phyloP scores from a whole-genome alignment of 768 basidiomycete genomes.

The Calvatia gigantea region DNA sequence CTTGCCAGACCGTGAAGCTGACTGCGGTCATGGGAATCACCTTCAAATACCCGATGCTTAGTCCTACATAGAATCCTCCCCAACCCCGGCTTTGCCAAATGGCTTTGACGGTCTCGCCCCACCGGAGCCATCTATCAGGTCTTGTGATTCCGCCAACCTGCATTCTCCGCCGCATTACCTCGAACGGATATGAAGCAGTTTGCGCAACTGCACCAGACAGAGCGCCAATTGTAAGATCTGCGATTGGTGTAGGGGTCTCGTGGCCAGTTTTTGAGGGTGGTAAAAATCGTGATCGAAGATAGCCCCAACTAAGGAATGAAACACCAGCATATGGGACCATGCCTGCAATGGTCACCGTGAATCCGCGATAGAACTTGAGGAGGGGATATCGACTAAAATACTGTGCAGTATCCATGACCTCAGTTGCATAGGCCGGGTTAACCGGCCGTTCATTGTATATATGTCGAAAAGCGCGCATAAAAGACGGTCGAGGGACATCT shows the following conservation, averaged over 20 bases:
- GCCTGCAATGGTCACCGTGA: slow-evolving; percentile 85
- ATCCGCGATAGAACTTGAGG: slow-evolving; percentile 96
- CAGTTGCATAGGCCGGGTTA: slow-evolving; percentile 17
- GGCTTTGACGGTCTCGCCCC: slow-evolving; percentile 68
- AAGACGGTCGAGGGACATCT: slow-evolving; percentile 39
- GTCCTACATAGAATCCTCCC: slow-evolving; percentile 88
- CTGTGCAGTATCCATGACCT: slow-evolving; percentile 19
- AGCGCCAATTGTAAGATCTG: slow-evolving; percentile 82
- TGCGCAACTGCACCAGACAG: slow-evolving; percentile 83
- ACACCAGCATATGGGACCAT: slow-evolving; percentile 97
- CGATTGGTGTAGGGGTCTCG: slow-evolving; percentile 38
- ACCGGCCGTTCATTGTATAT: slow-evolving; percentile 69
- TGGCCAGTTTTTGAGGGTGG: slow-evolving; percentile 37
- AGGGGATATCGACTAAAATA: slow-evolving; percentile 64
- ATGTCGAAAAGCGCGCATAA: slow-evolving; percentile 49
- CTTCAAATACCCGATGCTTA: slow-evolving; percentile 91
- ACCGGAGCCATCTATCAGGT: slow-evolving; percentile 74
- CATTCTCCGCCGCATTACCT: slow-evolving; percentile 89
- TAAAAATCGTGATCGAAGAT: slow-evolving; percentile 57
- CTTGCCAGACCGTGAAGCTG: slow-evolving; percentile 89
- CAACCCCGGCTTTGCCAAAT: slow-evolving; percentile 72
- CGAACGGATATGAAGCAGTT: slow-evolving; percentile 92
- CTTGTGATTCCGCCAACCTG: slow-evolving; percentile 86
- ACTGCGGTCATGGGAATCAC: slow-evolving; percentile 95
- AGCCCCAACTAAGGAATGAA: slow-evolving; percentile 91